phyloP scores from a whole-genome alignment of 345 rosid species.

The Excoecaria cochinchinensis region DNA sequence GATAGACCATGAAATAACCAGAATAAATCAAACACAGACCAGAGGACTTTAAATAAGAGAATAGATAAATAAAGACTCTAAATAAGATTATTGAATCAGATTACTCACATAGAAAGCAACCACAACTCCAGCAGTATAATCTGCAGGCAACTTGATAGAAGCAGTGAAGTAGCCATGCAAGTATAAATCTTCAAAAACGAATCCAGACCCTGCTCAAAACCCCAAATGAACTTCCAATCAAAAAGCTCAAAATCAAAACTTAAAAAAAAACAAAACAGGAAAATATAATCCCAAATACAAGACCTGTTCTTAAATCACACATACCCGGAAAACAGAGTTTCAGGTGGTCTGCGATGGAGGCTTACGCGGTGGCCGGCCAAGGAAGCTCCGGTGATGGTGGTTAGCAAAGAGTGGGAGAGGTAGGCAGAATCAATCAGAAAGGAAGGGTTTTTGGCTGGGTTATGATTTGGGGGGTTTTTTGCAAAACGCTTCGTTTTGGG shows the following conservation, averaged over 20 bases:
- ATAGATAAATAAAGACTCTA: no score
- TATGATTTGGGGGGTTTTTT: no score
- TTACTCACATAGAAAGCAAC: constrained; percentile 93
- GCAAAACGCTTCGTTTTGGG: no score
- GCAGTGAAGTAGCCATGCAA: constrained; percentile 94
- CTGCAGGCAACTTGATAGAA: constrained; percentile 86
- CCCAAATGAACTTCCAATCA: not conserved
- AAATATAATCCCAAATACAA: not conserved
- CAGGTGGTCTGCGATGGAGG: no score
- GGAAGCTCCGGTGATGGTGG: no score
- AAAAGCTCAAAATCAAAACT: not conserved
- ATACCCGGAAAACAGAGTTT: no score
- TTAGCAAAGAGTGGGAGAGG: no score
- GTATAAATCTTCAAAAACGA: constrained; percentile 87
- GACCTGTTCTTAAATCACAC: constrained; percentile 81
- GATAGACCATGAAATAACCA: not conserved
- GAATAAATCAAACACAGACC: not conserved
- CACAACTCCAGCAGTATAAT: constrained; percentile 98
- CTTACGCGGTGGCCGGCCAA: no score
- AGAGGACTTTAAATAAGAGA: not conserved
- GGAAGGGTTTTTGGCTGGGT: no score
- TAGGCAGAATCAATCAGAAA: no score
- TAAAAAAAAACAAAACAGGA: not conserved
- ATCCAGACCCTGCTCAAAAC: constrained; percentile 80
- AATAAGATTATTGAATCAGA: not conserved